Base-by-base conservation (phyloP, 371 early-diverging fungal species). In the Chytridium lagenaria region DNA sequence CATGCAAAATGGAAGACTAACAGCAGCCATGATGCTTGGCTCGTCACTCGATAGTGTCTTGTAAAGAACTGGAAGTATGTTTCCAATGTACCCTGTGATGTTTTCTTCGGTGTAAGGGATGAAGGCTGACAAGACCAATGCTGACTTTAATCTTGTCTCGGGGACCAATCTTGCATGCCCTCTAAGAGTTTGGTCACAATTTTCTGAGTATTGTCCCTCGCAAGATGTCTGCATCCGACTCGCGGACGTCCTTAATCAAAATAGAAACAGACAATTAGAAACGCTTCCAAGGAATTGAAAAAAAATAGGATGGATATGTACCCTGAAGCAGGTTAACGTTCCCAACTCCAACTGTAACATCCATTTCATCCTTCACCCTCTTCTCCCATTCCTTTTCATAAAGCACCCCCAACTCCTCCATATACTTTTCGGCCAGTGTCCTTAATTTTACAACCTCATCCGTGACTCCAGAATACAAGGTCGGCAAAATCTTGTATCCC, bases 201-300 rank as follows among this genome's bases (percentile, higher is more conserved):
- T 78, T 93, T 77, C 74, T 85, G 72, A 64, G 72, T 80, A 74
- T 78, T 82, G 44, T 85, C 87, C n/a, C 83, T 65, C 3, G 87
- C 83, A 23, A 85, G 65, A 55, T 83, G 81, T 28, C 87, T 78
- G 38, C 72, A 69, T 22, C 87, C 87, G 7, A 84, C 80, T 12
- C 85, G 69, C 19, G 82, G 83, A 12, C 84, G 78, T 10, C 69
- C 83, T 83, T 40, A 50, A 59, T 31, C 69, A 67, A 64, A 26
- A 10, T 3, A 12, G 30, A 33, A 34, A 16, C 16, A 22, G 30
- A 50, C 65, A 49, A 2, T 31, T 44, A 67, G 31, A 67, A 40
- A 5, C 12, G 15, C 68, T 22, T 44, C 44, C 44, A 44, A 44
- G 44, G 12, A 44, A n/a, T n/a, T n/a, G n/a, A 19, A 44, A 19